Percentiles rank a stretch among this genome's conserved stretches.
Evolutionary conservation across 331 rosid species (phyloP).

Genomic region (Stylosanthes scabra): DNA sequence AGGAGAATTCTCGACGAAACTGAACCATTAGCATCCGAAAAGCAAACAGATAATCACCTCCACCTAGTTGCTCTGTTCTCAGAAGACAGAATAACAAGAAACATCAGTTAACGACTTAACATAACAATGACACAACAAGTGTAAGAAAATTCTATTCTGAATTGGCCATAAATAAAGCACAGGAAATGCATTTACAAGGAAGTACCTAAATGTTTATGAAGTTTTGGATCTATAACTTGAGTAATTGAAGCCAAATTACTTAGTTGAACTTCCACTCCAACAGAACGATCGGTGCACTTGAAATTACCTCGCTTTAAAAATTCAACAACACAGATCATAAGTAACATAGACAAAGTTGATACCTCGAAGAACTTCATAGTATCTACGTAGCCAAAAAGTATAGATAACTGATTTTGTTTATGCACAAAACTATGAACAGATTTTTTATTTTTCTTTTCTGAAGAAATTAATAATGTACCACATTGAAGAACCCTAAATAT

Average conservation of each 20-base stretch:
- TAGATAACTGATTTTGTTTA: background rate
- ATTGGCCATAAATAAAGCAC: slow-evolving; percentile 32
- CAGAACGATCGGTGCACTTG: slow-evolving; percentile 86
- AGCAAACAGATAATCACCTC: slow-evolving; percentile 96
- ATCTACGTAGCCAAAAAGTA: slow-evolving; percentile 29
- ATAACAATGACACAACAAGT: slow-evolving; percentile 7
- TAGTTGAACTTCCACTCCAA: slow-evolving; percentile 91
- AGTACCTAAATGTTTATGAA: slow-evolving; percentile 96
- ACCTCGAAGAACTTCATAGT: background rate
- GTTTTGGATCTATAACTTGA: slow-evolving; percentile 96
- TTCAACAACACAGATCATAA: slow-evolving; percentile 50
- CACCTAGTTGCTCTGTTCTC: slow-evolving; percentile 89
- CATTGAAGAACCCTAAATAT: slow-evolving; percentile 4
- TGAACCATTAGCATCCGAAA: slow-evolving; percentile 99
- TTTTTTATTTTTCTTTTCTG: background rate
- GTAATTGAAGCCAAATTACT: slow-evolving; percentile 86
- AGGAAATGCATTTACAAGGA: slow-evolving; percentile 19
- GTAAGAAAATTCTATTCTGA: slow-evolving; percentile 22
- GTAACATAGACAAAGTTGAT: slow-evolving; percentile 47
- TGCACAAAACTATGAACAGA: slow-evolving; percentile 18
- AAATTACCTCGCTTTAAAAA: slow-evolving; percentile 88
- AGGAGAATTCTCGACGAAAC: slow-evolving; percentile 98
- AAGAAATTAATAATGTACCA: background rate
- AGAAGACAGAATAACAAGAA: slow-evolving; percentile 40
- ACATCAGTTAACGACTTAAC: slow-evolving; percentile 26